phyloP scores from a whole-genome alignment of 1,139 yeast species.

The Nadsonia starkeyi-henricii region DNA sequence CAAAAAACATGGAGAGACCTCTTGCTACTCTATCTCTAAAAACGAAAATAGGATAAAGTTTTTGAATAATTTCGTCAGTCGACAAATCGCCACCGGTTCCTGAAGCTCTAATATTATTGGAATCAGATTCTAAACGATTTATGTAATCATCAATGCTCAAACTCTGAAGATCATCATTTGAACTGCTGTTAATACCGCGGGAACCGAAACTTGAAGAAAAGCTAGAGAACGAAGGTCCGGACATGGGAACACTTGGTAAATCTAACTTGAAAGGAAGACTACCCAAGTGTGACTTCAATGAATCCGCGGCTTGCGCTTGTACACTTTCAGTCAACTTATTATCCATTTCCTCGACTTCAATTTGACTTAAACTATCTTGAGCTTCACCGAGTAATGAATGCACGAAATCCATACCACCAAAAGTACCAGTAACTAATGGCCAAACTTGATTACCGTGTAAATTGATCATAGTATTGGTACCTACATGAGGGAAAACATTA shows the following conservation, averaged over 20 bases:
- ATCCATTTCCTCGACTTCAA: conserved; percentile 5
- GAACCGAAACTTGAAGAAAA: conserved; percentile 2
- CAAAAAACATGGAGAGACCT: conserved; percentile 11
- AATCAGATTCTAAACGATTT: conserved; percentile 2
- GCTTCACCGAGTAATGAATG: conserved; percentile 18
- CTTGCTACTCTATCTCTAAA: conserved; percentile 15
- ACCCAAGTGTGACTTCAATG: conserved; percentile 5
- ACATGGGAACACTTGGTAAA: conserved; percentile 4
- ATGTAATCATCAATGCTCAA: neutral
- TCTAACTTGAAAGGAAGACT: conserved; percentile 5
- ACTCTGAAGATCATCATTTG: neutral
- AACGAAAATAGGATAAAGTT: conserved; percentile 14
- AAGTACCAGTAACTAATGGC: conserved; percentile 19
- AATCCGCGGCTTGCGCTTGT: conserved; percentile 1
- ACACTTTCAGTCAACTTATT: conserved; percentile 4
- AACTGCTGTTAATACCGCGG: conserved; percentile 2
- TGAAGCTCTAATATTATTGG: conserved; percentile 3
- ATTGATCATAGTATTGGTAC: conserved; percentile 12
- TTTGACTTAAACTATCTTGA: conserved; percentile 13
- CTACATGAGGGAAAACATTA: conserved; percentile 18
- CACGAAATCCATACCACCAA: conserved; percentile 17
- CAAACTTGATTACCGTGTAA: conserved; percentile 14
- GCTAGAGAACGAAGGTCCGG: conserved; percentile 2
- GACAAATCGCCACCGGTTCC: neutral
- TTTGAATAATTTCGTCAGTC: conserved; percentile 10